Percentiles rank a stretch among this genome's conserved stretches.
phyloP scores from a whole-genome alignment of 805 yeast species.

The Clavispora vitiphila region DNA sequence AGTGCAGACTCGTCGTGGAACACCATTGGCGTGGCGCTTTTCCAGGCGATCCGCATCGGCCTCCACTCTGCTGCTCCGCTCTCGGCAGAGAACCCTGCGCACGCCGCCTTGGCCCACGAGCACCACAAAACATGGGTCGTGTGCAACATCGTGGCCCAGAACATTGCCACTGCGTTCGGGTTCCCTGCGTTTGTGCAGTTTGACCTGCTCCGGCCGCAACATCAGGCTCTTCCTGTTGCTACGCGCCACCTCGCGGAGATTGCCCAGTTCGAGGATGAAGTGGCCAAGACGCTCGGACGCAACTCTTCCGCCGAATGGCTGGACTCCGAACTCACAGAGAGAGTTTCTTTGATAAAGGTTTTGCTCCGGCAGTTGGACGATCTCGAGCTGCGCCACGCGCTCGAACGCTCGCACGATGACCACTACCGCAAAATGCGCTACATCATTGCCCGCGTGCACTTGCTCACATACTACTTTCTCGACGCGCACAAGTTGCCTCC shows the following conservation, averaged over 20 bases:
- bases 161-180: conserved; percentile 88
- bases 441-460: conserved; percentile 72
- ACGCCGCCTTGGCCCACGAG: conserved; percentile 49
- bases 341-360: conserved; percentile 69
- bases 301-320: conserved; percentile 66
- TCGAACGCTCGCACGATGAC: conserved; percentile 43
- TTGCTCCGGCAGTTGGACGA: conserved; percentile 71
- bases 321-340: conserved; percentile 60
- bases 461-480: conserved; percentile 75
- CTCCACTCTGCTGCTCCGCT: conserved; percentile 56
- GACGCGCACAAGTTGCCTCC: conserved; percentile 49
- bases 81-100: conserved; percentile 1
- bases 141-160: conserved; percentile 85
- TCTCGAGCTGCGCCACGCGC: conserved; percentile 52
- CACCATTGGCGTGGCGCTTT: conserved; percentile 87
- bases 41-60: conserved; percentile 90
- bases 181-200: conserved; percentile 89
- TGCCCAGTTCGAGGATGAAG: conserved; percentile 81
- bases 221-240: conserved; percentile 46
- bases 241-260: conserved; percentile 76
- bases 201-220: conserved; percentile 54
- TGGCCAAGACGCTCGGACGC: conserved; percentile 69
- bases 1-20: conserved; percentile 97
- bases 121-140: conserved; percentile 90
- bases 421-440: conserved; percentile 66